Base-by-base conservation (phyloP, 192 early-diverging fungal genomes). In the Lobosporangium transversale region DNA sequence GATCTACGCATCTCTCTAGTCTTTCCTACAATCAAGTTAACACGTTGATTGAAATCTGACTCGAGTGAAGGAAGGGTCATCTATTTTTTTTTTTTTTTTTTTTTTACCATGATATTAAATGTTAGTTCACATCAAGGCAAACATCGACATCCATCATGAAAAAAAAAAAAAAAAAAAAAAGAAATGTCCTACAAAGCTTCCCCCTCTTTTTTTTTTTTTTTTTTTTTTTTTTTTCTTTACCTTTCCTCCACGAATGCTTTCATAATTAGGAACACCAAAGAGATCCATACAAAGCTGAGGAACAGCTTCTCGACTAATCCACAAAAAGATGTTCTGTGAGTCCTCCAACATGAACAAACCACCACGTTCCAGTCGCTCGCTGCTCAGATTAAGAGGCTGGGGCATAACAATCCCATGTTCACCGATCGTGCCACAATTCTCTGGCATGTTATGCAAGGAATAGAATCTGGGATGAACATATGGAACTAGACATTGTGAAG, bases 341-440 rank as follows among this genome's bases (percentile, higher is more conserved):
- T 91, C 89, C 32, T 95, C 91, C 53, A 98, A 79, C 67, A 98
- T 84, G 76, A 90, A 98, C 15, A 93, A 73, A 20, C 95, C 95
- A 61, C 89, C 85, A 17, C 93, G 90, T 43, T 93, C 88, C 9
- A 98, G 86, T 61, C 89, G 89, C 66, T 97, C 96, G 29, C 90
- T 90, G 61, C 85, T 92, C 68, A 94, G 63, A 36, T 95, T 95
- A 63, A 97, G 75, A 14, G 83, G 43, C 15, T 87, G 87, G 2
- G 97, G 97, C 73, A 95, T 88, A 37, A 87, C 81, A 20, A 92
- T 85, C 1, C 90, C 87, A n/a, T 88, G 81, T 8, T 84, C 69
- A 42, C 85, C 88, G 40, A 87, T 61, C n/a, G 82, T 80, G 32
- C 85, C 85, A 29, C 74, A 84, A 67, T 88, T 48, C 40, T 78